Evolutionary conservation across 2,329 filamentous ascomycete genomes (phyloP).

Genomic region (Monilinia fructicola): DNA sequence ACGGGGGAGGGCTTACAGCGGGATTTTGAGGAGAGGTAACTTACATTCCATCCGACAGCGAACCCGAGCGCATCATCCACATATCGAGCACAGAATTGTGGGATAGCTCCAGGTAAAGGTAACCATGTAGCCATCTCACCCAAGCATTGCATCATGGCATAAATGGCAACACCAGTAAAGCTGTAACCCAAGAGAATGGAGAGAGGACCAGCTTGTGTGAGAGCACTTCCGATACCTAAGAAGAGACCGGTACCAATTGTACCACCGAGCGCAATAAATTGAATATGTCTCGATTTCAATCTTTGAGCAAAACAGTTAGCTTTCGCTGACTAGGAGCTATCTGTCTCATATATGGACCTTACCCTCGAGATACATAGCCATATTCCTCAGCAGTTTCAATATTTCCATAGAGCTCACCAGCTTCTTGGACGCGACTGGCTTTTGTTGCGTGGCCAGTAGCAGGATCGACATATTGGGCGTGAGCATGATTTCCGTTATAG

Average conservation of each 20-base stretch:
- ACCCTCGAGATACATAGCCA: constrained; percentile 53
- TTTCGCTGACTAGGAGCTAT: background rate
- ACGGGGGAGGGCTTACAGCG: no score
- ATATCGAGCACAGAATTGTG: constrained; percentile 46
- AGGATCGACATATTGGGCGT: constrained; percentile 32
- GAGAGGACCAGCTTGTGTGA: constrained; percentile 54
- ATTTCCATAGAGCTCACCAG: constrained; percentile 53
- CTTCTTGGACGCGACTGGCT: constrained; percentile 45
- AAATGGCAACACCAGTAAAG: constrained; percentile 53
- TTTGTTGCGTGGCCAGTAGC: constrained; percentile 36
- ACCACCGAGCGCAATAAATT: constrained; percentile 60
- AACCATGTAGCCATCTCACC: constrained; percentile 54
- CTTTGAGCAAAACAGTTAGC: constrained; percentile 24
- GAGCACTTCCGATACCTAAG: constrained; percentile 53
- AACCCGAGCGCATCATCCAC: constrained; percentile 56
- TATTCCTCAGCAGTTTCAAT: constrained; percentile 51
- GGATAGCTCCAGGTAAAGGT: constrained; percentile 53
- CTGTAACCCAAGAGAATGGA: constrained; percentile 54
- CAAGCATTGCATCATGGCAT: constrained; percentile 51
- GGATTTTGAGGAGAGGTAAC: constrained; percentile 61
- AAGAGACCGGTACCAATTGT: constrained; percentile 58
- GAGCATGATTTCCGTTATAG: constrained; percentile 28
- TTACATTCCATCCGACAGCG: constrained; percentile 59
- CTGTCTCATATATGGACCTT: constrained; percentile 27
- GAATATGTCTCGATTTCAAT: constrained; percentile 51